Base-by-base conservation (phyloP, 352 stramenopile genomes). In the Ophiocytium majus region DNA sequence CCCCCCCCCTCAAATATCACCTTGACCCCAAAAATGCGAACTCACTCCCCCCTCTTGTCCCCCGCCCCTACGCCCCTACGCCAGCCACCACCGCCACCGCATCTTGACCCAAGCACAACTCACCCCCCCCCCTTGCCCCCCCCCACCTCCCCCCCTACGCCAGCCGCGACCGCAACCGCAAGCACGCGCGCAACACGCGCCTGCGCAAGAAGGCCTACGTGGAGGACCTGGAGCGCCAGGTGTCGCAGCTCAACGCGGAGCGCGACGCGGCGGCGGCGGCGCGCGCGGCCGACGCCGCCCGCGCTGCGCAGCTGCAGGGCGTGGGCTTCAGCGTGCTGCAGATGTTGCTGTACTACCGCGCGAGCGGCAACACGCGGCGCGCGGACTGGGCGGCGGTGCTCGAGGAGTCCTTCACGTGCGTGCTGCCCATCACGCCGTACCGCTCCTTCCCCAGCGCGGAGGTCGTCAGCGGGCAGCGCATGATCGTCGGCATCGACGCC, bases 141-240 rank as follows among this genome's bases (percentile, higher is more conserved):
- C 43, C 43, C 43, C 43, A 14, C 43, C 43, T 14, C 43, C 43
- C 43, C 43, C 14, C 43, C 5, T 14, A 5, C 5, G 5, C 5
- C 74, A 88, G 84, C 76, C 82, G 87, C 19, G 79, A 86, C 35
- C 86, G 87, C 34, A 91, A 91, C 84, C 83, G 89, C 33, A 86
- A 90, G 80, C 87, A 91, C 75, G 89, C 89, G 57, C 81, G 86
- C 34, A 91, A 91, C 74, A 91, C 89, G 9, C 83, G 89, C 34
- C 71, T 91, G 57, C 63, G 89, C 35, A 91, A 91, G 71, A 91
- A 91, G 82, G 82, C 85, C 23, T 91, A 91, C 79, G 82, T 90
- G 50, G 88, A 91, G 43, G 85, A 88, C 75, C 85, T 91, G 49
- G 87, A 90, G 76, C 50, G 76, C 80, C 79, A 63, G 36, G 80